Conservation (phyloP, 345 rosid species). For the Gynandropsis gynandra region DNA sequence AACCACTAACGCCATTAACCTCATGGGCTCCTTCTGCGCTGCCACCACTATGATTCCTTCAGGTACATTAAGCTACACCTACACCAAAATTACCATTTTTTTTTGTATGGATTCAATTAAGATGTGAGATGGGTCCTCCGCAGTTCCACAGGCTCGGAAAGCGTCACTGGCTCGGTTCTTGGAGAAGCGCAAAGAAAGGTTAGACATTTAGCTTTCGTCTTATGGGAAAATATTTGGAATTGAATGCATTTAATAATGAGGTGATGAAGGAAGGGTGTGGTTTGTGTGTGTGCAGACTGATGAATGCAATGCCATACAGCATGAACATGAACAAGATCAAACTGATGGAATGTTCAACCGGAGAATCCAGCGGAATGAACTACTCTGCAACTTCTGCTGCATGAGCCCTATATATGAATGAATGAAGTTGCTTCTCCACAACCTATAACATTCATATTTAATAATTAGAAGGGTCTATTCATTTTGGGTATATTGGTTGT, state of each 20-base stretch:
- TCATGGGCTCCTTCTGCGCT: constrained; percentile 36
- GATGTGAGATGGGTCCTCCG: neutral
- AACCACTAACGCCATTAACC: constrained; percentile 32
- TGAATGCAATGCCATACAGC: constrained; percentile 51
- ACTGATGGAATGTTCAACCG: constrained; percentile 31
- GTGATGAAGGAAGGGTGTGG: no score
- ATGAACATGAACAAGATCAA: constrained; percentile 33
- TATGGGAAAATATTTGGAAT: neutral
- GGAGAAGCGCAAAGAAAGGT: constrained; percentile 98
- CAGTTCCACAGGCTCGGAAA: constrained; percentile 86
- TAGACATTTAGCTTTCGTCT: neutral
- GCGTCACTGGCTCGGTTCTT: constrained; percentile 93
- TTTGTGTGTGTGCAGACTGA: constrained; percentile 49
- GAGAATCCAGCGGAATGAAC: constrained; percentile 28
- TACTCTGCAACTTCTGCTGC: constrained; percentile 24
- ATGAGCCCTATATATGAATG: neutral
- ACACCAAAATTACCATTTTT: neutral
- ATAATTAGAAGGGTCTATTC: no score
- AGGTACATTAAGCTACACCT: constrained; percentile 30
- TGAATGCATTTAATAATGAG: neutral
- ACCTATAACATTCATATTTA: no score
- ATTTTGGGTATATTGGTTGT: no score
- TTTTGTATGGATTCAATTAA: neutral
- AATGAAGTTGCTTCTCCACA: no score
- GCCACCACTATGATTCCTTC: constrained; percentile 44